Conservation (phyloP, 805 yeast genomes). For the Lachancea quebecensis region DNA sequence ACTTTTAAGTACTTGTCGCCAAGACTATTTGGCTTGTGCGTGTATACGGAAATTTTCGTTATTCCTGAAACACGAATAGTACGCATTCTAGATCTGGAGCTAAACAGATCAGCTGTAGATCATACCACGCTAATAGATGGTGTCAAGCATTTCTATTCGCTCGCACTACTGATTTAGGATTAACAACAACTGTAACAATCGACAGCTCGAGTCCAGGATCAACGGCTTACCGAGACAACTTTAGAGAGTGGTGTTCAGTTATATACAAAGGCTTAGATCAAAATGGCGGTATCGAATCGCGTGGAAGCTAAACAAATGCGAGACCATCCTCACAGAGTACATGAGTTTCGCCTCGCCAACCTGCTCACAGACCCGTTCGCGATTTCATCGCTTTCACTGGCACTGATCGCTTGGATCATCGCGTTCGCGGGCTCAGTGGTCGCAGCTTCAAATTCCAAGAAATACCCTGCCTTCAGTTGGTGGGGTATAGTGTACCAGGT, state of each 20-base stretch:
- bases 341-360: conserved; percentile 37
- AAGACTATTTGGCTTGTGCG: background rate
- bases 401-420: conserved; percentile 75
- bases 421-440: conserved; percentile 84
- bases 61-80: background rate
- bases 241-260: background rate
- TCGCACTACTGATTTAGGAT: no score
- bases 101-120: background rate
- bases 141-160: background rate
- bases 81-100: no score
- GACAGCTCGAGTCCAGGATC: no score
- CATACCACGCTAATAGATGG: background rate
- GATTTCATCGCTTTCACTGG: conserved; percentile 68
- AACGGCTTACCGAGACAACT: no score
- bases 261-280: background rate
- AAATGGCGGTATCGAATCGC: conserved; percentile 19
- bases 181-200: no score
- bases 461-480: conserved; percentile 85
- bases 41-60: background rate
- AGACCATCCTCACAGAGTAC: conserved; percentile 22
- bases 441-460: conserved; percentile 34
- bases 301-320: conserved; percentile 22
- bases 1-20: background rate
- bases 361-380: conserved; percentile 83
- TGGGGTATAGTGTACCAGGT: conserved; percentile 89